Base-by-base conservation (phyloP, 139 green algal genomes). In the Ettlia oleoabundans region DNA sequence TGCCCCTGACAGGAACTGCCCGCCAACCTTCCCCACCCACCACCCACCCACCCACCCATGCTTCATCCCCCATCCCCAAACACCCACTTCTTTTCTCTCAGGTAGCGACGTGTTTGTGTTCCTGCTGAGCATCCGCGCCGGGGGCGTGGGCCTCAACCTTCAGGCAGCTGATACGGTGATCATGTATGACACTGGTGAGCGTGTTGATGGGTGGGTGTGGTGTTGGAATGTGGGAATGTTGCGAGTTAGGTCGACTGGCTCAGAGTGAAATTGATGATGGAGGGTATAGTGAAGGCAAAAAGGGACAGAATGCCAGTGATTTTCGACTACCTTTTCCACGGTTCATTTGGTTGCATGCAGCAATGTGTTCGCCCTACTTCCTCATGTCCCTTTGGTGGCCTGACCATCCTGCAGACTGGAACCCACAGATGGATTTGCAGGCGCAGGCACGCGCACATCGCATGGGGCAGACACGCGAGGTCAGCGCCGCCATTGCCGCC, bases 361-460 rank as follows among this genome's bases (percentile, higher is more conserved):
- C n/a, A n/a, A n/a, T n/a, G n/a, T n/a, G n/a, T n/a, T n/a, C n/a
- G n/a, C n/a, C n/a, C n/a, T n/a, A n/a, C n/a, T n/a, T n/a, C n/a
- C n/a, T n/a, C n/a, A n/a, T n/a, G n/a, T n/a, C n/a, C n/a, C n/a
- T n/a, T n/a, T n/a, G n/a, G n/a, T n/a, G n/a, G n/a, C n/a, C n/a
- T n/a, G n/a, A n/a, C n/a, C n/a, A n/a, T n/a, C n/a, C 21, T n/a
- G 53, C 78, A 87, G 82, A 90, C 83, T 93, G 82, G 72, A 92
- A 93, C 76, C 85, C 89, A 1, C 90, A 95, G 80, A 94, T 94
- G 71, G 95, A 98, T 85, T 88, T 97, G 82, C 92, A 98, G 89
- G 96, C 96, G 63, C 98, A 98, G 94, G 94, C 90, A 0, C 91
- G 96, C 0, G 96, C 94, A 4, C 96, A 99, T 85, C 90, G 96